A percentile compares a stretch with the other conserved stretches of the same genome.
Evolutionary conservation across 495 filamentous ascomycete genomes (phyloP).

Genomic region (Podospora anserina): DNA sequence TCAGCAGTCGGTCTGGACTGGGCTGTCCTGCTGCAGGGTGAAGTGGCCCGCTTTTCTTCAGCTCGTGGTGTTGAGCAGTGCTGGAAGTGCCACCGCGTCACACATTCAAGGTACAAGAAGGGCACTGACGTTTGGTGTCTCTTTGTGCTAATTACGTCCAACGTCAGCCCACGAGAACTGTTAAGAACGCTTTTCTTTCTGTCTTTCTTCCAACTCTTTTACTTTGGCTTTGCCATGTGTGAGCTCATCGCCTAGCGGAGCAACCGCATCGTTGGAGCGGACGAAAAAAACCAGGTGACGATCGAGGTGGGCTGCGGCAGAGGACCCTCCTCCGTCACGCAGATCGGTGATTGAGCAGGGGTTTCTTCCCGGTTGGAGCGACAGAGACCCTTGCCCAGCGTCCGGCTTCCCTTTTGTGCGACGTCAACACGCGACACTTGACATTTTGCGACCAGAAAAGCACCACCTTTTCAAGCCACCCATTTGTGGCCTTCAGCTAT

Average conservation of each 20-base stretch:
- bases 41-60: slow-evolving; percentile 10
- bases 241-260: slow-evolving; percentile 11
- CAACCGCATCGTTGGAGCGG: not conserved
- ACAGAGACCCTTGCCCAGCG: slow-evolving; percentile 2
- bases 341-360: slow-evolving; percentile 9
- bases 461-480: not conserved
- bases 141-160: slow-evolving; percentile 4
- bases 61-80: not conserved
- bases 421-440: not conserved
- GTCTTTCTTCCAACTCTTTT: not conserved
- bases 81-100: not conserved
- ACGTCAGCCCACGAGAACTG: not conserved
- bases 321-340: not conserved
- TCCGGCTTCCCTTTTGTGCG: not conserved
- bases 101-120: slow-evolving; percentile 4
- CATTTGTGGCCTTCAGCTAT: not conserved
- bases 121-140: not conserved
- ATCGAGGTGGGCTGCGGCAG: not conserved
- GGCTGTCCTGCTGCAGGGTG: not conserved
- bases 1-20: slow-evolving; percentile 4
- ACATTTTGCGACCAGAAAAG: not conserved
- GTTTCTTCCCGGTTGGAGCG: not conserved
- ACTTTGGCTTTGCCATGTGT: not conserved
- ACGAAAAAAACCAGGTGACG: not conserved
- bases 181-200: not conserved